Conservation (phyloP, 163 green algal genomes). For the Coccomyxa subellipsoidea region DNA sequence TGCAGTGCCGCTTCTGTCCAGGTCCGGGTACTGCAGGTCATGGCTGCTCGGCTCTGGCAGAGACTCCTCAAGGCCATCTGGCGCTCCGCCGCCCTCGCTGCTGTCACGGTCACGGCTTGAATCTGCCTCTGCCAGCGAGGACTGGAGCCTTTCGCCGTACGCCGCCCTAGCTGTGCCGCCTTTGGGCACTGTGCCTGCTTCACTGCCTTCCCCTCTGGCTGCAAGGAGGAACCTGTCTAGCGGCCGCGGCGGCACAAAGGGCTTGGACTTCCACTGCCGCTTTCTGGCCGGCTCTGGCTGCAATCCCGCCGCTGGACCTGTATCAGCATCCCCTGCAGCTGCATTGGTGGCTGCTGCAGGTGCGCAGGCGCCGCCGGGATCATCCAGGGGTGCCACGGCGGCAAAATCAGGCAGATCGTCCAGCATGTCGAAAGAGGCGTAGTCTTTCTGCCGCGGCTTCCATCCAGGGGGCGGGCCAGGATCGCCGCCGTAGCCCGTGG, state of each 20-base stretch:
- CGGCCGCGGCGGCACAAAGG: background rate
- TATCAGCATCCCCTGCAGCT: background rate
- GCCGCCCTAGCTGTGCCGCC: too few species aligned
- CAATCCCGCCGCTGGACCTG: background rate
- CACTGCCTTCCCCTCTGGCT: too few species aligned
- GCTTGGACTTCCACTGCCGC: background rate
- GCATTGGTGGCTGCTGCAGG: background rate
- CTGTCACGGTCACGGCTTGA: too few species aligned
- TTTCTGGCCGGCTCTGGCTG: background rate
- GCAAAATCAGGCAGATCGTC: background rate
- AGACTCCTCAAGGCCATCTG: background rate
- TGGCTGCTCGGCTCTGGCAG: background rate
- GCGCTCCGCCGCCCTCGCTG: too few species aligned
- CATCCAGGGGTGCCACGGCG: background rate
- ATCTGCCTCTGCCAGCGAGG: too few species aligned
- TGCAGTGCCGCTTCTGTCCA: too few species aligned
- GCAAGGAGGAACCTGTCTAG: too few species aligned
- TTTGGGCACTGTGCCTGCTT: too few species aligned
- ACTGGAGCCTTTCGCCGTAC: too few species aligned
- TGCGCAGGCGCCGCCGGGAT: background rate
- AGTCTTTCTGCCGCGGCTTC: background rate
- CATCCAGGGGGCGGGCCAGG: background rate
- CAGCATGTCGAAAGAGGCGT: background rate
- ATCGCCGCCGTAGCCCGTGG: background rate
- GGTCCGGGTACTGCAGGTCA: too few species aligned